phyloP scores from a whole-genome alignment of 495 filamentous ascomycete species.

The Talaromyces wortmannii region DNA sequence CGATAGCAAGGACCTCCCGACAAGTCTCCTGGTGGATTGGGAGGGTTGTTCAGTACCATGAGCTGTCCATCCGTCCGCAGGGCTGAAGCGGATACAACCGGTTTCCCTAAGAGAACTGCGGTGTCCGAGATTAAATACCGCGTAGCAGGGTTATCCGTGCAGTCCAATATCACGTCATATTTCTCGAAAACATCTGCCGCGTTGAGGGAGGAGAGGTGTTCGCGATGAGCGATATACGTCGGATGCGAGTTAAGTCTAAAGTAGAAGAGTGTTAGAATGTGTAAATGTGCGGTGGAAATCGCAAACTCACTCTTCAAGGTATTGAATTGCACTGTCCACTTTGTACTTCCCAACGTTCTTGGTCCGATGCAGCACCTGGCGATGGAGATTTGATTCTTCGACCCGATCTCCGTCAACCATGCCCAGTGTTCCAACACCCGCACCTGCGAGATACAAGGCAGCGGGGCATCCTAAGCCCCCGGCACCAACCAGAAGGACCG shows the following conservation, averaged over 20 bases:
- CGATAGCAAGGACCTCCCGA: conserved; percentile 78
- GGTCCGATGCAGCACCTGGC: conserved; percentile 76
- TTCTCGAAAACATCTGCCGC: conserved; percentile 53
- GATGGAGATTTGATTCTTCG: conserved; percentile 86
- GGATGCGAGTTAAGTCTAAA: conserved; percentile 60
- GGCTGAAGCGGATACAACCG: conserved; percentile 83
- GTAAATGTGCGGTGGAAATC: not conserved
- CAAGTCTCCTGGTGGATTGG: conserved; percentile 37
- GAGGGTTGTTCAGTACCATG: conserved; percentile 61
- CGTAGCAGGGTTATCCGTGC: conserved; percentile 84
- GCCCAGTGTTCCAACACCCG: conserved; percentile 78
- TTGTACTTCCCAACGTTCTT: conserved; percentile 69
- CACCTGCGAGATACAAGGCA: conserved; percentile 80
- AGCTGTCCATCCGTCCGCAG: conserved; percentile 84
- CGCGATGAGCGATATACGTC: conserved; percentile 51
- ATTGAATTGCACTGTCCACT: conserved; percentile 68
- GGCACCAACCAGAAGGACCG: conserved; percentile 80
- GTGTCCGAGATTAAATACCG: conserved; percentile 92
- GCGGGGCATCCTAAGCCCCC: conserved; percentile 91
- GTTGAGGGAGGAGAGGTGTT: conserved; percentile 56
- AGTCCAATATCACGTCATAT: conserved; percentile 88
- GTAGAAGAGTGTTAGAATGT: not conserved
- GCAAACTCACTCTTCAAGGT: conserved; percentile 51
- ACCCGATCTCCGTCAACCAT: conserved; percentile 84
- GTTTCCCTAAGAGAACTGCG: conserved; percentile 69